These are phyloP conservation scores for Colletotrichum musicola DNA, from an alignment of 2,329 filamentous ascomycete genomes.

Conservation along the genomic window DNA sequence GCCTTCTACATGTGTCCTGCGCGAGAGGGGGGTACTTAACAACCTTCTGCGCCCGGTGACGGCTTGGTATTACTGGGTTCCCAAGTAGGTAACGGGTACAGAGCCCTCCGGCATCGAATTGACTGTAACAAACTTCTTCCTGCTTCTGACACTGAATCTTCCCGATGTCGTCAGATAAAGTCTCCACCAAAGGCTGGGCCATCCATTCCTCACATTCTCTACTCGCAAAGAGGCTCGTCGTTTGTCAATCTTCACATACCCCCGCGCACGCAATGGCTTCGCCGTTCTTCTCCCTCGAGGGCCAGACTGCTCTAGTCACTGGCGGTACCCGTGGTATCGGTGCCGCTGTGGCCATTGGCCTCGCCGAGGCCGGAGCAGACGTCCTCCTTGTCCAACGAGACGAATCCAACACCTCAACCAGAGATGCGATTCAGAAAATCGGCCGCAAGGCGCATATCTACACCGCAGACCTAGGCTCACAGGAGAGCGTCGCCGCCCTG, in stretches of 20 bases:
- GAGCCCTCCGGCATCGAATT: too few species aligned
- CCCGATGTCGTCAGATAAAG: not conserved
- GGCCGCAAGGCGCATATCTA: conserved; percentile 77
- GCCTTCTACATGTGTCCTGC: too few species aligned
- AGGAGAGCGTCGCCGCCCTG: conserved; percentile 70
- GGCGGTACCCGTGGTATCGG: conserved; percentile 71
- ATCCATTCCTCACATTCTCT: not conserved
- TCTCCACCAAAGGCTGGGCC: not conserved
- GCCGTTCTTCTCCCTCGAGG: conserved; percentile 65
- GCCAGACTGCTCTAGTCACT: conserved; percentile 69
- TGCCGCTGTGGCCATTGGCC: conserved; percentile 66
- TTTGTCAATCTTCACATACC: not conserved
- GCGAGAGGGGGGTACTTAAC: too few species aligned
- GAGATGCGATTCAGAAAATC: conserved; percentile 71
- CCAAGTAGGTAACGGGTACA: too few species aligned
- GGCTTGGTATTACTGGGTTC: not conserved
- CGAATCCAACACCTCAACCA: conserved; percentile 62
- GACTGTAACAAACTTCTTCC: not conserved
- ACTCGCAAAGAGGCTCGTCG: not conserved
- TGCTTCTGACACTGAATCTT: not conserved
- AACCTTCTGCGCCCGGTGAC: not conserved
- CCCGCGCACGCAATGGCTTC: conserved; percentile 47
- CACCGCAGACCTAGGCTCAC: conserved; percentile 75
- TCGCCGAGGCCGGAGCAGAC: conserved; percentile 71
- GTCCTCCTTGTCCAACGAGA: conserved; percentile 67